phyloP scores from a whole-genome alignment of 345 rosid genomes.

The Geranium rotundifolium region DNA sequence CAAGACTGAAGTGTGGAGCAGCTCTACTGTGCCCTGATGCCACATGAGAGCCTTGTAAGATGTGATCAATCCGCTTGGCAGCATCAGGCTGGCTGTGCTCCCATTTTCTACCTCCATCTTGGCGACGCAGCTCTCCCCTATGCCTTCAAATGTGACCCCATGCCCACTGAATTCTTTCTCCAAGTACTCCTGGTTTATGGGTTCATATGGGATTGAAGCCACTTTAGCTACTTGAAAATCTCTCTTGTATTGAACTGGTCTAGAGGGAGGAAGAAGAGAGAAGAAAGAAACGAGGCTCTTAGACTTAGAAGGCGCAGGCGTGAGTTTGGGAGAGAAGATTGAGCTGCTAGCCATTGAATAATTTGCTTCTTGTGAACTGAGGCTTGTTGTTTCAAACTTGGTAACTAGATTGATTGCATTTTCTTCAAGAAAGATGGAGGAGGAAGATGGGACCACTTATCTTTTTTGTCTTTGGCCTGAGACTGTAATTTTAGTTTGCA shows the following conservation, averaged over 20 bases:
- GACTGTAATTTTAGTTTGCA: not conserved
- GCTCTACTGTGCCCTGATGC: slow-evolving; percentile 66
- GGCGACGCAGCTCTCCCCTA: slow-evolving; percentile 57
- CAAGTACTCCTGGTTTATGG: slow-evolving; percentile 51
- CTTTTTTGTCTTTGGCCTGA: not conserved
- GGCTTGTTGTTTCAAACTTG: too few relatives aligned
- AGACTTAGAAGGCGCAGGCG: not conserved
- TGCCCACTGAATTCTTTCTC: slow-evolving; percentile 61
- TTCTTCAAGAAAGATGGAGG: not conserved
- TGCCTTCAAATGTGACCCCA: slow-evolving; percentile 59
- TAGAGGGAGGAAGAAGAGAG: slow-evolving; percentile 9
- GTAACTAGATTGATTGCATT: not conserved
- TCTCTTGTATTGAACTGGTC: slow-evolving; percentile 15
- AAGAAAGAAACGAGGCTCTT: not conserved
- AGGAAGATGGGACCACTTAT: not conserved
- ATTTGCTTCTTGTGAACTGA: not conserved
- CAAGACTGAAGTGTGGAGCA: slow-evolving; percentile 62
- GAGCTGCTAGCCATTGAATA: slow-evolving; percentile 27
- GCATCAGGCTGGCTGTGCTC: slow-evolving; percentile 52
- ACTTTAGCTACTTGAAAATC: slow-evolving; percentile 23
- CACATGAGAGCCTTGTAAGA: slow-evolving; percentile 73
- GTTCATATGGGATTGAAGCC: slow-evolving; percentile 46
- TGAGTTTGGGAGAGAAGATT: slow-evolving; percentile 24
- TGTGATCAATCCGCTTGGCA: slow-evolving; percentile 60
- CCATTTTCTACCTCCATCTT: slow-evolving; percentile 57